Evolutionary conservation across 2,329 filamentous ascomycete genomes (phyloP), one percentile per base, ranked within the genome.

Genomic region (Magnaporthales sp.): DNA sequence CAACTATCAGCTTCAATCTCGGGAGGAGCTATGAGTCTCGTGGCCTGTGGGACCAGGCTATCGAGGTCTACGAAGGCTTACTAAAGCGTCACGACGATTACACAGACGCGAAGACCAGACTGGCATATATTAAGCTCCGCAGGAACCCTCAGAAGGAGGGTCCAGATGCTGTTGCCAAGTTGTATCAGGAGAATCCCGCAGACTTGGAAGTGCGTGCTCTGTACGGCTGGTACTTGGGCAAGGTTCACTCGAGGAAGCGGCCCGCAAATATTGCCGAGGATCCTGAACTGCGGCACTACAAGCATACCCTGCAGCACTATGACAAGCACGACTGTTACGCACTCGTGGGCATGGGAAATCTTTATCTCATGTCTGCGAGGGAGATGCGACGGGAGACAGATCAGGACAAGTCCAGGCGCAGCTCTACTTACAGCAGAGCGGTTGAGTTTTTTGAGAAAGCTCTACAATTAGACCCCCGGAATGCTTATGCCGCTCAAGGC

Each of bases 361-460:
- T 99, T 75, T 90, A 94, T 71, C 84, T 99, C 56, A 83, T 90
- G 71, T 88, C 92, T 69, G 95, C 95, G 10, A 88, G 95, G 71
- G 96, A 99, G 77, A 97, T 98, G 93, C 91, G 92, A 31, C 88
- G 93, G 64, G 91, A 95, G 69, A 91, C 91, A 0, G 95, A 98
- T 9, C 84, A 88, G 68, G 94, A 99, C 68, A 96, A 92, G 78
- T 91, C 96, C 73, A 97, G 96, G 80, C 89, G 93, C 66, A 91
- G 89, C 67, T 91, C 90, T 71, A 90, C 88, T 69, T 99, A 98
- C 75, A 88, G 89, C 75, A 93, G 94, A 71, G 93, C 95, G 0
- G 93, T 98, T 11, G 96, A 99, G 75, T 99, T 99, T 78, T 99
- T 97, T 72, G 95, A 98, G 76, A 99, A 99, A 79, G 94, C 94